Evolutionary conservation across 352 stramenopile species (phyloP).

Genomic region (Globisporangium mamillatum): DNA sequence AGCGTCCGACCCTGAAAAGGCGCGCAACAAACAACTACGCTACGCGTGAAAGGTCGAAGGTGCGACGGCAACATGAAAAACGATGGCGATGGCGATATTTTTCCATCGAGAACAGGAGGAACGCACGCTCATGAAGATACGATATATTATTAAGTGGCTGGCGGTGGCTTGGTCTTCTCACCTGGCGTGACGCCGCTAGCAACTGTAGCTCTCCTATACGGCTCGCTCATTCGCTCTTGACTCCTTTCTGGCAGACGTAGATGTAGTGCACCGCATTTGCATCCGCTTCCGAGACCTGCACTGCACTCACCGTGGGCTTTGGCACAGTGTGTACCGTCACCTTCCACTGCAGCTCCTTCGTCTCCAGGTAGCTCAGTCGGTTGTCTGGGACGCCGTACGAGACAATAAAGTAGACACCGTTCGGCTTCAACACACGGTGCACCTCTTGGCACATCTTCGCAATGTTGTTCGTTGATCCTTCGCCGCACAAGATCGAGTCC

Average conservation of each 20-base stretch:
- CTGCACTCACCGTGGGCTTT: constrained; percentile 94
- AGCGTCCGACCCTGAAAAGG: background rate
- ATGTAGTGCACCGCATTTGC: constrained; percentile 95
- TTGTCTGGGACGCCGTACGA: constrained; percentile 96
- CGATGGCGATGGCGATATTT: too few species aligned
- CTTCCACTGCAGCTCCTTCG: constrained; percentile 94
- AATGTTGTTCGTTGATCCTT: constrained; percentile 94
- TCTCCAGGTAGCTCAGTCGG: constrained; percentile 94
- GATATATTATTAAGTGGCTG: constrained; percentile 12
- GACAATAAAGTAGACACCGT: constrained; percentile 94
- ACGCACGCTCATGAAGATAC: constrained; percentile 5
- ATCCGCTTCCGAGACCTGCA: constrained; percentile 91
- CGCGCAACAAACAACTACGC: background rate
- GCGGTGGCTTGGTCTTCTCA: background rate
- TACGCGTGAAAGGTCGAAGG: background rate
- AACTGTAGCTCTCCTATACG: background rate
- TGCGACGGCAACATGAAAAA: background rate
- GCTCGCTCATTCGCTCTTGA: constrained; percentile 37
- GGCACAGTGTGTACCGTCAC: constrained; percentile 94
- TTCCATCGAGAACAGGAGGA: background rate
- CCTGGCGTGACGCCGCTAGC: background rate
- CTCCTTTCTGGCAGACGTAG: constrained; percentile 93
- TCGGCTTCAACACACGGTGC: constrained; percentile 92
- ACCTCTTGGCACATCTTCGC: constrained; percentile 96
- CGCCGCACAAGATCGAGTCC: constrained; percentile 94